A percentile compares a stretch with the other conserved stretches of the same genome.
Evolutionary conservation across 108 stramenopile species (phyloP).

Genomic region (Aurantiochytrium sp.): DNA sequence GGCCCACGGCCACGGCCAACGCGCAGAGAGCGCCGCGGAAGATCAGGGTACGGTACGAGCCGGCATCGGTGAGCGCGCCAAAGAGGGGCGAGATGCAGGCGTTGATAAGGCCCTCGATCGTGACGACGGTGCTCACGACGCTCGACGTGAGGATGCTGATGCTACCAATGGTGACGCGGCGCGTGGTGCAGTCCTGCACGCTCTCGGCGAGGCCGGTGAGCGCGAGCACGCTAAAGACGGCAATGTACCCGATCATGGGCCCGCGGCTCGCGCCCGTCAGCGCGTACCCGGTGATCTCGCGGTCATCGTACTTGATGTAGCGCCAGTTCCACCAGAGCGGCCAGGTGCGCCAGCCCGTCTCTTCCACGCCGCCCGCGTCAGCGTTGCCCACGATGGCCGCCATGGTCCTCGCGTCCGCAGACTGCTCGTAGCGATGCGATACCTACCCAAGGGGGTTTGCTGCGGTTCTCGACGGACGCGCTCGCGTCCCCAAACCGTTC

Average conservation of each 20-base stretch:
- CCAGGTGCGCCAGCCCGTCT: background rate
- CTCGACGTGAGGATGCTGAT: background rate
- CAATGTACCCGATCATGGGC: background rate
- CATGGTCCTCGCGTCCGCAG: background rate
- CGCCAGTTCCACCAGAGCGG: background rate
- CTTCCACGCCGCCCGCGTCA: background rate
- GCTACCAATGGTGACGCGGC: background rate
- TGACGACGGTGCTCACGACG: background rate
- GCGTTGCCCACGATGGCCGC: background rate
- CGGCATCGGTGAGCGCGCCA: background rate
- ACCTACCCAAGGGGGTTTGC: too few relatives aligned
- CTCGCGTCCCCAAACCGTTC: too few relatives aligned
- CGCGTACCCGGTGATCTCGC: background rate
- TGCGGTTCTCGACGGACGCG: too few relatives aligned
- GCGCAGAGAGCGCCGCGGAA: background rate
- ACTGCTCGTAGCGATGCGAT: too few relatives aligned
- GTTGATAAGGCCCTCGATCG: conserved; percentile 12
- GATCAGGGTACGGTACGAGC: background rate
- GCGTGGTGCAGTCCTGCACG: background rate
- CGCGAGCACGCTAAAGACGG: background rate
- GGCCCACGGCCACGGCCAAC: background rate
- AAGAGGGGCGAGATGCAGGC: background rate
- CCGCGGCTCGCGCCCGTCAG: background rate
- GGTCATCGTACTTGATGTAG: background rate
- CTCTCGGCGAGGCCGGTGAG: background rate